A percentile compares a stretch with the other conserved stretches of the same genome.
phyloP scores from a whole-genome alignment of 768 basidiomycete genomes.

The Lactifluus piperatus region DNA sequence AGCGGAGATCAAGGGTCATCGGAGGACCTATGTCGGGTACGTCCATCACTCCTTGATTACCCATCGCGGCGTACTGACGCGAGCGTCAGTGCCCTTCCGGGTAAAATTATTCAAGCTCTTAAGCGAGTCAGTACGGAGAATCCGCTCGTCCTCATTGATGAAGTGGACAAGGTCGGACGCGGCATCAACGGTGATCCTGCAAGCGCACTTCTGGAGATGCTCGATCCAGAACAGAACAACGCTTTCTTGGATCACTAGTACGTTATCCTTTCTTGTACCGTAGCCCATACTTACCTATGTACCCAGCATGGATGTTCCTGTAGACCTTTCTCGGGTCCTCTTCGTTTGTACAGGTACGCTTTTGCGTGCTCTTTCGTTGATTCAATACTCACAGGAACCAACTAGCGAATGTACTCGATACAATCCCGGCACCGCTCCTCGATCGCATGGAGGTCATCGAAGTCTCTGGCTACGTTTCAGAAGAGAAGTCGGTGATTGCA shows the following conservation, averaged over 20 bases:
- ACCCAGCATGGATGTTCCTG: conserved; percentile 86
- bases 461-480: conserved; percentile 89
- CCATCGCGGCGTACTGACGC: neutral
- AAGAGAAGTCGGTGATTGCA: conserved; percentile 87
- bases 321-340: conserved; percentile 90
- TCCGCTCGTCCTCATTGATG: conserved; percentile 88
- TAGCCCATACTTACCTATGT: neutral
- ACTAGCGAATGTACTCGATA: conserved; percentile 86
- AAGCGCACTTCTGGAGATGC: conserved; percentile 85
- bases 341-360: conserved; percentile 84
- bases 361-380: neutral
- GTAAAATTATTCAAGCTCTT: conserved; percentile 91
- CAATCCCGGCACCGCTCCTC: conserved; percentile 86
- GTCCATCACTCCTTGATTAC: conserved; percentile 23
- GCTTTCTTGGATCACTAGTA: conserved; percentile 94
- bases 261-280: conserved; percentile 26
- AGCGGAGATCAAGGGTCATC: conserved; percentile 97
- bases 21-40: conserved; percentile 92
- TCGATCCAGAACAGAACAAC: conserved; percentile 92
- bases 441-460: conserved; percentile 97
- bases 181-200: conserved; percentile 91
- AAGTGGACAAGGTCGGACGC: conserved; percentile 91
- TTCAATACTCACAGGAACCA: neutral
- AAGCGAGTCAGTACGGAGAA: conserved; percentile 93
- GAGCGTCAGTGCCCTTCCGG: conserved; percentile 64